Base-by-base conservation (phyloP, 2,329 filamentous ascomycete genomes). In the Penicillium sp. region DNA sequence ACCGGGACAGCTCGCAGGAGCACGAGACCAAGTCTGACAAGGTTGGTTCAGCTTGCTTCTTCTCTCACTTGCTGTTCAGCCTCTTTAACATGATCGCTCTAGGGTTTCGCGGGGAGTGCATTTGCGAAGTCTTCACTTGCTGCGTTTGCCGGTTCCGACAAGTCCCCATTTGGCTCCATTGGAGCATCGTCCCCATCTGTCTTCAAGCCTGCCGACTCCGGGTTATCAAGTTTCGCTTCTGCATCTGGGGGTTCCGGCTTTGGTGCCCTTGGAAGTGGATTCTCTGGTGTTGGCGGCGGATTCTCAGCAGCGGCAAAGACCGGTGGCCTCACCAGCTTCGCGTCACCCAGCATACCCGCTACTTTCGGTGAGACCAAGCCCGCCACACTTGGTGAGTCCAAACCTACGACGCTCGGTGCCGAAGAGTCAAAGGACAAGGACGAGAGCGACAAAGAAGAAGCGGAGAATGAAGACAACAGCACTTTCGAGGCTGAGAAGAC, bases 401-500 rank as follows among this genome's bases (percentile, higher is more conserved):
- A 67, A 45, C 42, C 61, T 3, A 88, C 82, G 68, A 80, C 88
- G 0, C 93, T 95, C 65, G 89, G 89, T 28, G 87, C 88, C 10
- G 81, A 88, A 1, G 83, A 84, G 33, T 69, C 73, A 42, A 67
- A 74, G 46, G 72, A 72, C 27, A 72, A 74, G 4, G 73, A 76
- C 6, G 47, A 42, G 24, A 74, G 77, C 3, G 75, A 77, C 10
- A 76, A 79, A 32, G 72, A 72, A 4, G 78, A 80, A 32, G 75
- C 77, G 10, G 76, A 79, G 32, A 72, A 72, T 4, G 78, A 80
- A 32, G 77, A 78, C 7, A 76, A 63, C 15, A 69, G 72, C 25
- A 61, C 66, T 13, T 82, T 81, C 40, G 71, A 69, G 46, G 67
- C 68, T 39, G 71, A 75, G 12, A 75, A 74, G 54, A 72, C 73